Evolutionary conservation across 257 asterid genomes (phyloP), one percentile per base, ranked within the genome.

Genomic region (Ligustrum vulgare): DNA sequence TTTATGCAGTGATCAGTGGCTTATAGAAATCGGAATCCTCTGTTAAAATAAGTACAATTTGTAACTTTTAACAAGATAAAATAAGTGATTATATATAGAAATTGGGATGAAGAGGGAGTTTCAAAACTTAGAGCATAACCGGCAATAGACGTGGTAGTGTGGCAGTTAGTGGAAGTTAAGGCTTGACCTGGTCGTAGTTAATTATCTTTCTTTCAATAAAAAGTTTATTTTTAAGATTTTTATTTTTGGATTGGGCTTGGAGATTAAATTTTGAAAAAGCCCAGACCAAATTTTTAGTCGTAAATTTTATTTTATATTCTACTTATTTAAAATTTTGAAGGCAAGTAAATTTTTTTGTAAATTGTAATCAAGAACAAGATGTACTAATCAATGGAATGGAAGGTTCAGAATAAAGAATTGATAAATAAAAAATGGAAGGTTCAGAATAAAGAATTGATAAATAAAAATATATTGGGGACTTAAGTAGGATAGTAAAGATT

Each of bases 141-240:
- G 67, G 18, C 16, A 22, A 22, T 23, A 25, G 33, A 32, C 51
- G 67, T 71, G 80, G 56, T 32, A 74, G 60, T 76, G 80, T 75
- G 80, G 75, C 63, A 41, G 83, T 80, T 80, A 71, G 41, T 62
- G 71, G 64, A 15, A 28, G 51, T 74, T 66, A 31, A 12, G 75
- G 67, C 7, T 74, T 70, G 71, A 76, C 71, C 60, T 13, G 9
- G 71, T 76, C 80, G 3, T 28, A 10, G 16, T 37, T 10, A 36
- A 10, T 11, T 22, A 69, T 34, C 72, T 22, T 6, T 20, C 31
- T 39, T 35, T 67, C 22, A 39, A 31, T 16, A 16, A 33, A 20
- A 22, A 6, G 28, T 34, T 33, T 34, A 11, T 41, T 33, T n/a
- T 6, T 3, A 15, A 31, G 3, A 8, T 2, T 43, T 43, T 43